Base-by-base conservation (phyloP, 2,329 filamentous ascomycete species). In the Diaporthe longicolla region DNA sequence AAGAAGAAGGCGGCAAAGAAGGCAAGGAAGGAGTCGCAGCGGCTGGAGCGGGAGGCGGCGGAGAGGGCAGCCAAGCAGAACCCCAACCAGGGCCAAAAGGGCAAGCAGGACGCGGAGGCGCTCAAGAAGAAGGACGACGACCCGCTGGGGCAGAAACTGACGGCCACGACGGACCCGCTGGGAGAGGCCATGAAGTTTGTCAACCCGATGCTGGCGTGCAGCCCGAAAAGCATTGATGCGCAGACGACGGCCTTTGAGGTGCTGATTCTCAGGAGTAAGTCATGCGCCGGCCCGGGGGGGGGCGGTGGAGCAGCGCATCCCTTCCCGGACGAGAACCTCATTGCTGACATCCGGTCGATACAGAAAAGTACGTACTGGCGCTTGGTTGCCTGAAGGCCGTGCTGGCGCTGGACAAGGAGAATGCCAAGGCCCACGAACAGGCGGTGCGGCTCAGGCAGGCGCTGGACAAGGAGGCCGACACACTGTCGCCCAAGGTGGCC, bases 161-260 rank as follows among this genome's bases (percentile, higher is more conserved):
- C 94, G 24, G 90, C 93, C 75, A 98, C 96, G 5, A 89, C 92
- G 73, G 93, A 97, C 72, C 96, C 97, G 11, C 85, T 99, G 58
- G 92, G 91, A 63, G 95, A 97, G 79, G 95, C 95, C 4, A 93
- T 95, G 87, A 97, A 96, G 82, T 98, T 97, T 82, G 83, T 99
- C 73, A 87, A 84, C 21, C 95, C 94, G 4, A 86, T 99, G 78
- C 88, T 99, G 74, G 93, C 98, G 82, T 93, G 92, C 80, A 95
- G 92, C 79, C 93, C 95, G 2, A 91, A 93, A 85, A 94, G 92
- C 81, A 90, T 97, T 63, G 91, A 97, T 76, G 94, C 90, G 29
- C 97, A 99, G 84, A 89, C 92, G 77, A 90, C 93, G 70, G 97
- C 95, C 7, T 98, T 98, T 79, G 95, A 98, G 84, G 93, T 99